Conservation (phyloP, 805 yeast genomes). For the Alloascoidea hylecoeti region DNA sequence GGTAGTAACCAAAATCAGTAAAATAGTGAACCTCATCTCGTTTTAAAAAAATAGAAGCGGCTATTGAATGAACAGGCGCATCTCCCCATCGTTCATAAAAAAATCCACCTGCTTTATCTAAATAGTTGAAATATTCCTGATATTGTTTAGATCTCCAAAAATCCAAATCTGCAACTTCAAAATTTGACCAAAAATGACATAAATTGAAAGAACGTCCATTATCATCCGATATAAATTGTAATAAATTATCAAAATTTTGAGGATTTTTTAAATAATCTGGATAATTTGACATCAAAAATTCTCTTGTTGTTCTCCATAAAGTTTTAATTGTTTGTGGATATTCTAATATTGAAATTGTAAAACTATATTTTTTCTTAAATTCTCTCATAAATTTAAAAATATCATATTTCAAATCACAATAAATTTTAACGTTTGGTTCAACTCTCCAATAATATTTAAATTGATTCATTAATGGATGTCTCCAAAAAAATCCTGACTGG, state of each 20-base stretch:
- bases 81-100: slow-evolving; percentile 90
- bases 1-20: slow-evolving; percentile 64
- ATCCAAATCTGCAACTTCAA: slow-evolving; percentile 60
- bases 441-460: slow-evolving; percentile 68
- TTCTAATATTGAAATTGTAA: slow-evolving; percentile 52
- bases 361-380: slow-evolving; percentile 48
- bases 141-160: slow-evolving; percentile 49
- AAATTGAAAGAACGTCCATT: slow-evolving; percentile 49
- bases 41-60: slow-evolving; percentile 45
- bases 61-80: slow-evolving; percentile 82
- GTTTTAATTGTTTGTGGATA: slow-evolving; percentile 44
- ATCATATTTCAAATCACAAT: slow-evolving; percentile 53
- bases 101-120: slow-evolving; percentile 65
- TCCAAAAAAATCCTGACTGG: slow-evolving; percentile 61
- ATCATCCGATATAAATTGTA: slow-evolving; percentile 52
- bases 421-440: slow-evolving; percentile 51
- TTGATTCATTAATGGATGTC: slow-evolving; percentile 39
- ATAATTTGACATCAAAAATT: slow-evolving; percentile 26
- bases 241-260: slow-evolving; percentile 42
- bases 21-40: slow-evolving; percentile 52
- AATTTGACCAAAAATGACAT: slow-evolving; percentile 79
- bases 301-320: slow-evolving; percentile 41
- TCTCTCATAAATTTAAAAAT: slow-evolving; percentile 52
- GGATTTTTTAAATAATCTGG: slow-evolving; percentile 42
- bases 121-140: slow-evolving; percentile 40